Evolutionary conservation across 73 alveolate genomes (phyloP).

Genomic region (Paramecium primaurelia): DNA sequence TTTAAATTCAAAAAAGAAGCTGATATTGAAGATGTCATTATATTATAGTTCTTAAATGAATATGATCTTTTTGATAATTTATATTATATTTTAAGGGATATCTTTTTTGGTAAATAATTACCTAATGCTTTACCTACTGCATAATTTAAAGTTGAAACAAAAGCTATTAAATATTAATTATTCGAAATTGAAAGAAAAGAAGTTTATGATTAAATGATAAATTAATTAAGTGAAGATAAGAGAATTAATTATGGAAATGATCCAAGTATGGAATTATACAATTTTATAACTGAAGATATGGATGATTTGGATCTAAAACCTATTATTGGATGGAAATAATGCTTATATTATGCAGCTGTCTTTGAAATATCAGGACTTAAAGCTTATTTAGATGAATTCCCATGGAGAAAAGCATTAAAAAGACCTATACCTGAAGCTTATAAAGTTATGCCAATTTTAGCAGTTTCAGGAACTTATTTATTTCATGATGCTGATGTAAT

Average conservation of each 20-base stretch:
- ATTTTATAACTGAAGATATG: constrained; percentile 47
- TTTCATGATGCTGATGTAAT: constrained; percentile 53
- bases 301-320: constrained; percentile 32
- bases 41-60: constrained; percentile 37
- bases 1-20: background rate
- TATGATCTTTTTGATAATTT: constrained; percentile 56
- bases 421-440: constrained; percentile 50
- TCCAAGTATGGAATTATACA: constrained; percentile 35
- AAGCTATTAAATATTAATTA: constrained; percentile 49
- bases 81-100: constrained; percentile 47
- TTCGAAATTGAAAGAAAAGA: constrained; percentile 48
- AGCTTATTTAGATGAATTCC: constrained; percentile 4
- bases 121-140: constrained; percentile 59
- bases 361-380: constrained; percentile 49
- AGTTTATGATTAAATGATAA: constrained; percentile 1
- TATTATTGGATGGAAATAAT: constrained; percentile 41
- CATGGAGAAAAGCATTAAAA: constrained; percentile 40
- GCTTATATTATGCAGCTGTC: constrained; percentile 54
- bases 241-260: constrained; percentile 10
- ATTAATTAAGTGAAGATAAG: constrained; percentile 32
- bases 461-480: constrained; percentile 31
- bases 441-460: background rate
- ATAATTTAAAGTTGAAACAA: constrained; percentile 51
- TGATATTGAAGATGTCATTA: constrained; percentile 52
- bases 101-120: constrained; percentile 51